Base-by-base conservation (phyloP, 495 filamentous ascomycete genomes). In the Neurospora sp. region DNA sequence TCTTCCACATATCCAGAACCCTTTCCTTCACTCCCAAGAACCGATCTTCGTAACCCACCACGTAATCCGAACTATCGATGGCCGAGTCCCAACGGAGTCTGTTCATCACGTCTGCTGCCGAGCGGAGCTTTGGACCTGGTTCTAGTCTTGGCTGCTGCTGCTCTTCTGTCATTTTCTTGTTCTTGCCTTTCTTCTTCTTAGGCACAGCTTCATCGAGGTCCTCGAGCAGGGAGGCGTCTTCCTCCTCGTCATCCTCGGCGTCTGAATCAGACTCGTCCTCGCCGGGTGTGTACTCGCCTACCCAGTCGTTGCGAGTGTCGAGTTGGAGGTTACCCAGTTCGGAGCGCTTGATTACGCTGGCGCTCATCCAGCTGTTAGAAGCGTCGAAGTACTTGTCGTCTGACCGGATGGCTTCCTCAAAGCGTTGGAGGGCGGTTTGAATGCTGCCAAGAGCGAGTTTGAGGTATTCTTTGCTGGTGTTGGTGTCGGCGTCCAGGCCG, bases 21-120 rank as follows among this genome's bases (percentile, higher is more conserved):
- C 89, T 87, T 80, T 94, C 92, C 76, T 87, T 84, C 10, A 84
- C 82, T 0, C 91, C 92, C 9, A 87, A 74, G 72, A 93, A 94
- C 14, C 93, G 85, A 76, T 96, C 93, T 71, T 91, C 85, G 74
- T 94, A 94, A 0, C 90, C 93, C 59, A 95, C 86, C 8, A 93
- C 75, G 77, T 88, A 94, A 69, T 94, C 86, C n/a, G 78, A 75
- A 39, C 82, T 84, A 53, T 90, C 84, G n/a, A 91, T 83, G 8
- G 74, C 79, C 10, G 86, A 80, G 72, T 95, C 93, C 90, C 92
- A 93, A 3, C 87, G 88, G 16, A 96, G 83, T 12, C 92, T 88
- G 72, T 89, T 91, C 70, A 95, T 87, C 14, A 94, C 85, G 75
- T 96, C 92, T 74, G 82, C 69, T 70, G 88, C 78, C 71, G 82